Percentiles rank a stretch among this genome's conserved stretches.
These are phyloP conservation scores for Westerdykella aurantiaca DNA, from an alignment of 2,329 filamentous ascomycete genomes.

Conservation along the genomic window DNA sequence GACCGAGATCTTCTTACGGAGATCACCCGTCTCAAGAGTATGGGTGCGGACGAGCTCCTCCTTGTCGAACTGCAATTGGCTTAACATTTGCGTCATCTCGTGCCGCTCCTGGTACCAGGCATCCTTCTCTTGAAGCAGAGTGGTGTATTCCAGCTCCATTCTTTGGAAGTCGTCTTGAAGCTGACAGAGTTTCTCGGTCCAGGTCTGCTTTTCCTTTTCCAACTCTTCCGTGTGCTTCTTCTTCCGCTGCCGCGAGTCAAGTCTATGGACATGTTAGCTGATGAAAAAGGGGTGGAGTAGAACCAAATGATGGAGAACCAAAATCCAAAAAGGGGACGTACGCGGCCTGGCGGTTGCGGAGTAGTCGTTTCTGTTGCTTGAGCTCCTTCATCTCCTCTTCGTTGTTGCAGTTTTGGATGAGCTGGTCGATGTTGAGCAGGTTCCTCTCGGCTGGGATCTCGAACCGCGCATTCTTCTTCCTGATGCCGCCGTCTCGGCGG, in stretches of 20 bases:
- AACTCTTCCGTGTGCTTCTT: conserved; percentile 96
- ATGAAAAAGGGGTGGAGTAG: conserved; percentile 21
- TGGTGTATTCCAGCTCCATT: conserved; percentile 57
- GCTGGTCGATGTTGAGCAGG: conserved; percentile 86
- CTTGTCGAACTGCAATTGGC: conserved; percentile 75
- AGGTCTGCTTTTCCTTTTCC: conserved; percentile 94
- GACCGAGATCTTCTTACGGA: conserved; percentile 86
- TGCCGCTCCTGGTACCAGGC: conserved; percentile 68
- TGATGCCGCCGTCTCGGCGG: conserved; percentile 75
- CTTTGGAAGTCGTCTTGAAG: conserved; percentile 72
- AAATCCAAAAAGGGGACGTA: conserved; percentile 52
- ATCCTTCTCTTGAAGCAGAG: conserved; percentile 50
- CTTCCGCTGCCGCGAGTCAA: conserved; percentile 95
- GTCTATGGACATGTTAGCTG: conserved; percentile 50
- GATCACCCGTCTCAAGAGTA: conserved; percentile 82
- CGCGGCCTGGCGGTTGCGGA: conserved; percentile 95
- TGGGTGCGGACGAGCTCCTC: conserved; percentile 84
- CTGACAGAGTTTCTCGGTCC: conserved; percentile 66
- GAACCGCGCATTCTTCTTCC: conserved; percentile 98
- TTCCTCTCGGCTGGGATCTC: conserved; percentile 94
- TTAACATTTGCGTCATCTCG: conserved; percentile 67
- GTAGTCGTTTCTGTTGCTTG: conserved; percentile 93
- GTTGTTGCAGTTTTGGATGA: conserved; percentile 82
- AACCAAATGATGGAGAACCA: conserved; percentile 26
- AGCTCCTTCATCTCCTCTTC: conserved; percentile 95